A percentile compares a stretch with the other conserved stretches of the same genome.
phyloP scores from a whole-genome alignment of 73 alveolate species.

The Tetrahymena thermophila region DNA sequence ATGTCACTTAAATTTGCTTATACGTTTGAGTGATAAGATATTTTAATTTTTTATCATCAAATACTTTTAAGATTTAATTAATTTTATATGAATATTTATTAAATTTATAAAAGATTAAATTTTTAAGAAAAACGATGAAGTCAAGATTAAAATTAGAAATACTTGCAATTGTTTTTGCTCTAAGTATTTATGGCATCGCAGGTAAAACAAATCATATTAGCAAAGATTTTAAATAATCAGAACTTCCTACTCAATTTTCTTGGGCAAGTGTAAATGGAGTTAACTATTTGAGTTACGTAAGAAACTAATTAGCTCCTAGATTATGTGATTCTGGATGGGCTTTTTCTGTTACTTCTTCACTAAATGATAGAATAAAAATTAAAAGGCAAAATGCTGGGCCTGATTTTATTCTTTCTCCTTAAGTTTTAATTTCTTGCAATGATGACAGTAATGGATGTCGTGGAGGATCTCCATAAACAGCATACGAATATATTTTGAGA shows the following conservation, averaged over 20 bases:
- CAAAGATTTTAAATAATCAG: not conserved
- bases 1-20: no score
- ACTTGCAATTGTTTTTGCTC: not conserved
- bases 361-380: slow-evolving; percentile 73
- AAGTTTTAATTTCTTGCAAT: slow-evolving; percentile 72
- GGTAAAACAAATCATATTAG: not conserved
- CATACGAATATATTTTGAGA: slow-evolving; percentile 56
- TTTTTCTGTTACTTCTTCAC: slow-evolving; percentile 67
- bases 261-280: slow-evolving; percentile 82
- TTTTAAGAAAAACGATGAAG: not conserved
- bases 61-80: no score
- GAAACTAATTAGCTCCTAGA: slow-evolving; percentile 63
- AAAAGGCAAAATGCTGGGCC: slow-evolving; percentile 73
- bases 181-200: not conserved
- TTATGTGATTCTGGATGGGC: slow-evolving; percentile 92
- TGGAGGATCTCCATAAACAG: slow-evolving; percentile 71
- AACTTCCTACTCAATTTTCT: slow-evolving; percentile 41
- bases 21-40: not conserved
- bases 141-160: not conserved
- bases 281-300: slow-evolving; percentile 59
- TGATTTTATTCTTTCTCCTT: slow-evolving; percentile 69
- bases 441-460: slow-evolving; percentile 62
- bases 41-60: not conserved
- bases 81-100: no score
- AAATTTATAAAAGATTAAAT: not conserved